Conservation (phyloP, 1,139 yeast species). For the Blastobotrys elegans region DNA sequence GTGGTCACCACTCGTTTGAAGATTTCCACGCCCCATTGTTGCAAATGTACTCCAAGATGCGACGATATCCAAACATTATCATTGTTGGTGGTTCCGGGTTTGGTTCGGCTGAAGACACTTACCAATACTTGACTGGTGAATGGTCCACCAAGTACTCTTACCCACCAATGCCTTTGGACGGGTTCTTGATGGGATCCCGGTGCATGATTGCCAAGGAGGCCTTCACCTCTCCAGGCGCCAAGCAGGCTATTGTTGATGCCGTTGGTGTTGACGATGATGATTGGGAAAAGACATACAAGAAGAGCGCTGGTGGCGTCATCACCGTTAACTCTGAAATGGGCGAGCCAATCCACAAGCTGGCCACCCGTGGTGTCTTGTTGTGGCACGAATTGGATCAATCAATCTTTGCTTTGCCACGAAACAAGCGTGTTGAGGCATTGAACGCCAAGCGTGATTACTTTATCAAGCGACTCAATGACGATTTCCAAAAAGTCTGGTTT, state of each 20-base stretch:
- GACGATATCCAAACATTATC: constrained; percentile 85
- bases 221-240: constrained; percentile 88
- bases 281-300: constrained; percentile 95
- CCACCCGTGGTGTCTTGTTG: constrained; percentile 94
- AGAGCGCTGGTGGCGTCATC: constrained; percentile 93
- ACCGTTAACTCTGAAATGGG: constrained; percentile 99
- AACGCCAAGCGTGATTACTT: constrained; percentile 81
- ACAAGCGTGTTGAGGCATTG: constrained; percentile 77
- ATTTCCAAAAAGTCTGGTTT: constrained; percentile 98
- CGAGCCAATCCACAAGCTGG: constrained; percentile 97
- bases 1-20: constrained; percentile 99
- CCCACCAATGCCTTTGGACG: constrained; percentile 99
- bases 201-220: constrained; percentile 98
- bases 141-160: constrained; percentile 84
- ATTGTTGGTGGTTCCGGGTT: constrained; percentile 97
- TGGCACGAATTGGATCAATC: constrained; percentile 95
- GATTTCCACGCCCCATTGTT: constrained; percentile 97
- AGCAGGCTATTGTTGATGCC: constrained; percentile 84
- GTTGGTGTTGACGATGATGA: constrained; percentile 80
- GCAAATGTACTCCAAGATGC: constrained; percentile 91
- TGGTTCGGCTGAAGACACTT: constrained; percentile 94
- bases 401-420: constrained; percentile 84
- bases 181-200: constrained; percentile 92
- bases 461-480: constrained; percentile 79
- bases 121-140: constrained; percentile 94